Conservation (phyloP, 495 filamentous ascomycete species). For the Penicillium samsonianum region DNA sequence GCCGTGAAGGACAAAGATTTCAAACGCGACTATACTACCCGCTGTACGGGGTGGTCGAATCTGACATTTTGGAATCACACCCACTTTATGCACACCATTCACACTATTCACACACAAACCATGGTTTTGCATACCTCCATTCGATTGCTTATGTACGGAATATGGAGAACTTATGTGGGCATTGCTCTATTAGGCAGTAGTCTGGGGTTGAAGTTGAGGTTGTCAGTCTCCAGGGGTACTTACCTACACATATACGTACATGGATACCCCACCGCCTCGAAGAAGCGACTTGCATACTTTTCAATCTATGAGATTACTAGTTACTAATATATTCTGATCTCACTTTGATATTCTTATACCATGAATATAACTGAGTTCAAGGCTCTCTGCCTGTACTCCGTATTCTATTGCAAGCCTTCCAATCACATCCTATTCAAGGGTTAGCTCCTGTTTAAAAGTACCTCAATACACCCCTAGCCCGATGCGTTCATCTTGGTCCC, state of each 20-base stretch:
- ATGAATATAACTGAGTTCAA: background rate
- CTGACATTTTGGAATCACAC: slow-evolving; percentile 7
- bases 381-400: background rate
- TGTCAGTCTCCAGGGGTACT: background rate
- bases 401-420: too few species aligned
- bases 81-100: slow-evolving; percentile 4
- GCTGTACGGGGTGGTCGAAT: background rate
- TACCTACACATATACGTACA: background rate
- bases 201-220: background rate
- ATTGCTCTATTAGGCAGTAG: slow-evolving; percentile 1
- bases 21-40: background rate
- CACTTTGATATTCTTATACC: background rate
- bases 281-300: background rate
- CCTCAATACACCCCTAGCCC: background rate
- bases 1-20: background rate
- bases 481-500: background rate
- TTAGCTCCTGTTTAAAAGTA: slow-evolving; percentile 4
- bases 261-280: background rate
- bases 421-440: background rate
- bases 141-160: background rate
- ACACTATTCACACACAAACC: background rate
- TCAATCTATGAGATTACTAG: background rate
- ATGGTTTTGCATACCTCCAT: background rate
- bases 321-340: background rate
- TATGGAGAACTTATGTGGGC: background rate